phyloP scores from a whole-genome alignment of 2,329 filamentous ascomycete genomes.

The Exophiala sp. region DNA sequence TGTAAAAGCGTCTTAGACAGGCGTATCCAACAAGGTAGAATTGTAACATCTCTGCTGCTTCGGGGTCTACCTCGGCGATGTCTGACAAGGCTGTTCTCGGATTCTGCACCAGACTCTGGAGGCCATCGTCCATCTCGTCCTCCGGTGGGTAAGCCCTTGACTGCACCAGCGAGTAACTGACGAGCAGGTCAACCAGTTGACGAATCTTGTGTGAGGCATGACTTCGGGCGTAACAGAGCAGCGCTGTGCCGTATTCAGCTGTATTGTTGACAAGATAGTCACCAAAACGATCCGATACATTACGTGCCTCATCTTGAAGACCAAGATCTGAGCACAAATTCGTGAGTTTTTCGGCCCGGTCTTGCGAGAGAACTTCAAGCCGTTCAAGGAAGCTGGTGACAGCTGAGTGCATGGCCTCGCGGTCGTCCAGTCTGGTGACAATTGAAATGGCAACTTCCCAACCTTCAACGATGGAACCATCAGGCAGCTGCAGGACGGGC shows the following conservation, averaged over 20 bases:
- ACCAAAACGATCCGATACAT: slow-evolving; percentile 80
- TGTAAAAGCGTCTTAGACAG: slow-evolving; percentile 82
- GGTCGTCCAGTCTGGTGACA: slow-evolving; percentile 72
- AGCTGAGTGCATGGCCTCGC: slow-evolving; percentile 62
- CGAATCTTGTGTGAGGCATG: slow-evolving; percentile 73
- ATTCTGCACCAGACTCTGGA: slow-evolving; percentile 63
- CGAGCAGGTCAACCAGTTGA: slow-evolving; percentile 77
- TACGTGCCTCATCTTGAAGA: slow-evolving; percentile 70
- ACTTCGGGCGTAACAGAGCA: slow-evolving; percentile 86
- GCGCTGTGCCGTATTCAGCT: slow-evolving; percentile 73
- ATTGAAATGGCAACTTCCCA: slow-evolving; percentile 88
- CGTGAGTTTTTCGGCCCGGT: slow-evolving; percentile 75
- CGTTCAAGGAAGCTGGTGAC: slow-evolving; percentile 68
- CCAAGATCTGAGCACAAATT: slow-evolving; percentile 69
- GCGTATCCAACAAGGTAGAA: slow-evolving; percentile 88
- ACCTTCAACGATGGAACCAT: slow-evolving; percentile 53
- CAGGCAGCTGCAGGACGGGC: slow-evolving; percentile 32
- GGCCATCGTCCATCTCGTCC: slow-evolving; percentile 64
- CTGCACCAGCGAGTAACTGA: slow-evolving; percentile 78
- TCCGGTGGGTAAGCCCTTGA: slow-evolving; percentile 71
- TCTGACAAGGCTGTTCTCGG: slow-evolving; percentile 66
- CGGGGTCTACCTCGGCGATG: slow-evolving; percentile 67
- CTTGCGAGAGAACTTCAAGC: slow-evolving; percentile 64
- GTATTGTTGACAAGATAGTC: slow-evolving; percentile 67
- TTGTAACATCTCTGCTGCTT: slow-evolving; percentile 76